Evolutionary conservation across 75 land plant genomes (phyloP), one percentile per base, ranked within the genome.

Genomic region (Ceratopteris richardii): DNA sequence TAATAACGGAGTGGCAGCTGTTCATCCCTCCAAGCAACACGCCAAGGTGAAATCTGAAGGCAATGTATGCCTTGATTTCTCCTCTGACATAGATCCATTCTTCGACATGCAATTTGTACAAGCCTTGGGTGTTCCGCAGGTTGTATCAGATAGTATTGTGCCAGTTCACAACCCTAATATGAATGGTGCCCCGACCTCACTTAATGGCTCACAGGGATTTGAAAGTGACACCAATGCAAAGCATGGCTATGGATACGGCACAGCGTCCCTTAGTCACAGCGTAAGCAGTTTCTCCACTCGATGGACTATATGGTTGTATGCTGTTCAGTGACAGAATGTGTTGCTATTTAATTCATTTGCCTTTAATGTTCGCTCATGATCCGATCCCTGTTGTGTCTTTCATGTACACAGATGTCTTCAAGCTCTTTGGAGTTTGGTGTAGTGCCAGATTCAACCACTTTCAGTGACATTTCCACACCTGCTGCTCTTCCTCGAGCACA

Each of bases 81-180:
- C 82, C 63, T 44, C 81, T 0, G 87, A 82, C 1, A 72, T 71
- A 63, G 92, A 83, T 68, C 87, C 90, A 14, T 46, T 46, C 51
- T 71, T 83, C 39, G 87, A 90, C 64, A 60, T 83, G 71, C 92
- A 86, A 20, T 81, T 66, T 51, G 68, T 66, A 9, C 29, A 76
- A 5, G 56, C 65, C 16, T 42, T 79, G 50, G 61, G 67, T 0
- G 54, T 66, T 18, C 46, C 31, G 0, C 61, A n/a, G n/a, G n/a
- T n/a, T n/a, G n/a, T n/a, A n/a, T 37, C 24, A 26, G 90, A 86
- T 54, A 72, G 91, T 46, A 74, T 86, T 0, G 91, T 86, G 1
- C 90, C 96, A 1, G 83, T 70, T 36, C 64, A 73, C 51, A 12
- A 44, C 59, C 37, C 37, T 3, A 3, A 33, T 33, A 9, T 33